Evolutionary conservation across 768 basidiomycete genomes (phyloP).

Genomic region (Trametes punicea): DNA sequence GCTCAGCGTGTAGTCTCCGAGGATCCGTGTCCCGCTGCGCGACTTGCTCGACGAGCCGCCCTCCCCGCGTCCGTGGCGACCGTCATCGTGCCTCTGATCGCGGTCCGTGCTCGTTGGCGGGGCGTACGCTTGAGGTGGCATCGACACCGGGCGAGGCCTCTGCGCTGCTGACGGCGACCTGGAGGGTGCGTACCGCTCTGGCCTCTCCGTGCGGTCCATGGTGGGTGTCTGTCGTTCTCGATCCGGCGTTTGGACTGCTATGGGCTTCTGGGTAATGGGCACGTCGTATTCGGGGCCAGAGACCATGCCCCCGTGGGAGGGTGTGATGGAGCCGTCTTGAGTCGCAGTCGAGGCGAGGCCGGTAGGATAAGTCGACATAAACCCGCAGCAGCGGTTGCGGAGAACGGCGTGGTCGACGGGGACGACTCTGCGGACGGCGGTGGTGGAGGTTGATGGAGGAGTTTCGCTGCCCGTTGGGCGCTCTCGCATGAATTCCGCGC

Average conservation of each 20-base stretch:
- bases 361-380: conserved; percentile 50
- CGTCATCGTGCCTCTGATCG: conserved; percentile 23
- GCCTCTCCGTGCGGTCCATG: conserved; percentile 24
- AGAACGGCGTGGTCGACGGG: conserved; percentile 11
- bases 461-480: background rate
- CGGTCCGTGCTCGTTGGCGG: conserved; percentile 27
- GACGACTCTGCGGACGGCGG: background rate
- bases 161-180: conserved; percentile 25
- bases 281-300: conserved; percentile 66
- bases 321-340: conserved; percentile 36
- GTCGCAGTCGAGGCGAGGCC: conserved; percentile 22
- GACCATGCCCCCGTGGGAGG: conserved; percentile 53
- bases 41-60: conserved; percentile 25
- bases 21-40: conserved; percentile 47
- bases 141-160: conserved; percentile 64
- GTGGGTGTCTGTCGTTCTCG: conserved; percentile 29
- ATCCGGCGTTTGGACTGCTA: conserved; percentile 14
- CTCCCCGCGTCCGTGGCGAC: conserved; percentile 20
- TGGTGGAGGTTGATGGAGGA: conserved; percentile 18
- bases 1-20: conserved; percentile 94
- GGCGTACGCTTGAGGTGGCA: conserved; percentile 60
- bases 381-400: conserved; percentile 10
- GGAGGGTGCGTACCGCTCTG: conserved; percentile 27
- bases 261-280: conserved; percentile 42
- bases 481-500: conserved; percentile 7